phyloP scores from a whole-genome alignment of 1,139 yeast genomes.

The Pichia sp. region DNA sequence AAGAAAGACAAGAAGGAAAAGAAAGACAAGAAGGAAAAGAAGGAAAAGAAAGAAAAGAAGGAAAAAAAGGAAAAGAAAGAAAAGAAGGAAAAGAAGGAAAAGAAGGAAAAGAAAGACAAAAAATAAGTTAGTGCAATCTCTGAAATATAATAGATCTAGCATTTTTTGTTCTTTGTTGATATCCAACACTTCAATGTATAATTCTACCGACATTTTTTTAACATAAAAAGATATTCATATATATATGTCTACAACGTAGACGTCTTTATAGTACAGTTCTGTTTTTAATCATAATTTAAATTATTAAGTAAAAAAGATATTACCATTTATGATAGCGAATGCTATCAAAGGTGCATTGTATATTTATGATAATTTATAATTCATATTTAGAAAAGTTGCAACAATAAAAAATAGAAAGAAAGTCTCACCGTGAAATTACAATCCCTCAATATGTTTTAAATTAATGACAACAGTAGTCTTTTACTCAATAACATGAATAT shows the following conservation, averaged over 20 bases:
- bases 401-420: no score
- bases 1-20: slow-evolving; percentile 38
- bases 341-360: no score
- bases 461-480: no score
- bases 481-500: background rate
- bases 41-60: slow-evolving; percentile 31
- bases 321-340: no score
- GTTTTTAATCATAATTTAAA: slow-evolving; percentile 9
- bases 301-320: background rate
- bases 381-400: no score
- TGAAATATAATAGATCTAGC: background rate
- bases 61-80: slow-evolving; percentile 37
- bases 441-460: background rate
- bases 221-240: background rate
- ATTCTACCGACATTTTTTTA: background rate
- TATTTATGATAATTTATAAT: no score
- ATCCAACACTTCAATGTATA: background rate
- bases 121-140: slow-evolving; percentile 16
- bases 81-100: slow-evolving; percentile 37
- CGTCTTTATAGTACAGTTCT: slow-evolving; percentile 6
- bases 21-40: slow-evolving; percentile 31
- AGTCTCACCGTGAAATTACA: background rate
- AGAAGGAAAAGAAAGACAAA: slow-evolving; percentile 31
- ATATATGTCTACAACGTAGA: slow-evolving; percentile 2
- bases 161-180: background rate